Evolutionary conservation across 2,329 filamentous ascomycete species (phyloP).

Genomic region (Ophiocordyceps robertsii): DNA sequence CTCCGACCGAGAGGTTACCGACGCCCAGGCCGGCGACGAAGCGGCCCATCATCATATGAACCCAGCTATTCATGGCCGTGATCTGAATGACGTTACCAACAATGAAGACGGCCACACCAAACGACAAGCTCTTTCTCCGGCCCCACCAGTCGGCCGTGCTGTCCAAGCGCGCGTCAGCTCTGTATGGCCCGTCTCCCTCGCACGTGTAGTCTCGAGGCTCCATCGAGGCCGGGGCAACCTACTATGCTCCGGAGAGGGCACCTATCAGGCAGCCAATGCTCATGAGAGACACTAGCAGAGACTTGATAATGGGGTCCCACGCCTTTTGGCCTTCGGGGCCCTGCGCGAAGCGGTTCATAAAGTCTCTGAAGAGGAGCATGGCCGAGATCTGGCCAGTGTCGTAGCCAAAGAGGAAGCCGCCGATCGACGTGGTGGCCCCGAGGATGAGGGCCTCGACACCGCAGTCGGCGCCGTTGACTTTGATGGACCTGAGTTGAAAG

Average conservation of each 20-base stretch:
- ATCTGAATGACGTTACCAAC: constrained; percentile 56
- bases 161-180: constrained; percentile 1
- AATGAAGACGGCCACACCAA: constrained; percentile 42
- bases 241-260: constrained; percentile 36
- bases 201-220: too few species aligned
- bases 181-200: too few species aligned
- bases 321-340: constrained; percentile 18
- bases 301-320: constrained; percentile 28
- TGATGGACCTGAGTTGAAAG: constrained; percentile 18
- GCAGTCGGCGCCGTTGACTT: constrained; percentile 27
- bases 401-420: constrained; percentile 50
- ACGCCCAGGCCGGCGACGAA: constrained; percentile 55
- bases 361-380: constrained; percentile 37
- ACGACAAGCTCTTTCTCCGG: constrained; percentile 38
- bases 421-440: constrained; percentile 40
- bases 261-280: constrained; percentile 43
- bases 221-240: constrained; percentile 3
- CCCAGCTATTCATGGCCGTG: constrained; percentile 42
- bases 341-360: constrained; percentile 41
- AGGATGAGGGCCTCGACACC: constrained; percentile 27
- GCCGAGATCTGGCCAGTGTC: constrained; percentile 47
- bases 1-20: constrained; percentile 50
- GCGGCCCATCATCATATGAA: constrained; percentile 52
- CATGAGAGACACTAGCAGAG: constrained; percentile 41
- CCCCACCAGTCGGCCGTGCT: constrained; percentile 43